These are phyloP conservation scores for Russula sp. DNA, from an alignment of 768 basidiomycete genomes.

Conservation along the genomic window DNA sequence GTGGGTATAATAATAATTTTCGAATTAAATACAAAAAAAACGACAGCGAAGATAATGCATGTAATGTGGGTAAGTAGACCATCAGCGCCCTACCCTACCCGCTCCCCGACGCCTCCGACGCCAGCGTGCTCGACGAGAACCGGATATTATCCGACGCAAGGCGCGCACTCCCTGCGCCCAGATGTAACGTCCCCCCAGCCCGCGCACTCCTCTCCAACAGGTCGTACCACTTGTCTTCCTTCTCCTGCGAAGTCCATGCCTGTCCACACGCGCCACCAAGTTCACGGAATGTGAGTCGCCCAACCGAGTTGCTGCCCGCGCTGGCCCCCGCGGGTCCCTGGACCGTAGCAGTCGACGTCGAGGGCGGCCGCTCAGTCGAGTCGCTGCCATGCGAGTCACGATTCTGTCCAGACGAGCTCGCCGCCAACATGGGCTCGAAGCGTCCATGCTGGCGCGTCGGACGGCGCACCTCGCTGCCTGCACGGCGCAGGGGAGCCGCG, in stretches of 20 bases:
- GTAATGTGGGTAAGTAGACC: too few species aligned
- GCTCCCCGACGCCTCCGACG: background rate
- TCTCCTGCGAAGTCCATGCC: conserved; percentile 58
- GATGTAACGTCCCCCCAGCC: conserved; percentile 68
- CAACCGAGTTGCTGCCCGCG: conserved; percentile 16
- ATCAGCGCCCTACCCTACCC: too few species aligned
- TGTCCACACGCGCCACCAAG: conserved; percentile 31
- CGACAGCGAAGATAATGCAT: too few species aligned
- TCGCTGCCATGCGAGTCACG: conserved; percentile 14
- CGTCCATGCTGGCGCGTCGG: conserved; percentile 15
- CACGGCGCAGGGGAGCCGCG: conserved; percentile 24
- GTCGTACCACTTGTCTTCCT: conserved; percentile 64
- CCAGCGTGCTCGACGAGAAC: conserved; percentile 29
- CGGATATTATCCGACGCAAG: conserved; percentile 40
- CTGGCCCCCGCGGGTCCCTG: background rate
- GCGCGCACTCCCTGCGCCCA: conserved; percentile 34
- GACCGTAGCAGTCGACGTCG: conserved; percentile 7
- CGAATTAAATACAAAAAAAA: background rate
- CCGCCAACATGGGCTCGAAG: conserved; percentile 6
- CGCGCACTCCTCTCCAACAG: conserved; percentile 54
- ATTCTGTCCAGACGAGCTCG: conserved; percentile 24
- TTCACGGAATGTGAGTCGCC: conserved; percentile 43
- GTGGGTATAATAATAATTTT: background rate
- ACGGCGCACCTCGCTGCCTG: conserved; percentile 20
- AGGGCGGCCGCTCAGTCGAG: conserved; percentile 12